These are phyloP conservation scores for Talaromyces islandicus DNA, from an alignment of 2,329 filamentous ascomycete genomes.

Conservation along the genomic window DNA sequence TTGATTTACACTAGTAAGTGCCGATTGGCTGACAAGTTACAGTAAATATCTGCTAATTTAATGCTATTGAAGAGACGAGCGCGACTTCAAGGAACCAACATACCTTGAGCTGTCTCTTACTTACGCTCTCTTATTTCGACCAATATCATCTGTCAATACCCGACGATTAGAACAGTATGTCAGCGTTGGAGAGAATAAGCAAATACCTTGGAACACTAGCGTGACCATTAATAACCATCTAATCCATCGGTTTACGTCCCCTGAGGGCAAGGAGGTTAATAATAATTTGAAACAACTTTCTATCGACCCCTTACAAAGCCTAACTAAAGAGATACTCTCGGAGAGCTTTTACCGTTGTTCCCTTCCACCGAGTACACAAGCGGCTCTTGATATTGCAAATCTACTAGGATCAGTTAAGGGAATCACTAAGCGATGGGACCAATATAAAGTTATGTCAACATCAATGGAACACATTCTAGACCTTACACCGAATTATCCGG, in stretches of 20 bases:
- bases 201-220: background rate
- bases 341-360: slow-evolving; percentile 7
- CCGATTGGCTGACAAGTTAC: background rate
- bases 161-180: background rate
- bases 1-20: background rate
- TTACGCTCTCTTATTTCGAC: slow-evolving; percentile 5
- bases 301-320: background rate
- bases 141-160: background rate
- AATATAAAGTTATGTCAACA: slow-evolving; percentile 1
- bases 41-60: background rate
- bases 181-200: background rate
- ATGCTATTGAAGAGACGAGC: background rate
- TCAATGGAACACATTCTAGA: background rate
- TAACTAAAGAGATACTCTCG: slow-evolving; percentile 2
- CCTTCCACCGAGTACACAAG: background rate
- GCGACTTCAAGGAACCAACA: background rate
- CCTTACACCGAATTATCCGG: slow-evolving; percentile 2
- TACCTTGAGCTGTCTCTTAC: slow-evolving; percentile 1
- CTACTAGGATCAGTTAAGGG: background rate
- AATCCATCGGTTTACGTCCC: background rate
- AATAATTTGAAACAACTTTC: background rate
- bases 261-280: background rate
- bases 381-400: background rate
- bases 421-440: background rate
- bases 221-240: background rate